Evolutionary conservation across 2,329 filamentous ascomycete species (phyloP).

Genomic region (Sporothrix dimorphospora): DNA sequence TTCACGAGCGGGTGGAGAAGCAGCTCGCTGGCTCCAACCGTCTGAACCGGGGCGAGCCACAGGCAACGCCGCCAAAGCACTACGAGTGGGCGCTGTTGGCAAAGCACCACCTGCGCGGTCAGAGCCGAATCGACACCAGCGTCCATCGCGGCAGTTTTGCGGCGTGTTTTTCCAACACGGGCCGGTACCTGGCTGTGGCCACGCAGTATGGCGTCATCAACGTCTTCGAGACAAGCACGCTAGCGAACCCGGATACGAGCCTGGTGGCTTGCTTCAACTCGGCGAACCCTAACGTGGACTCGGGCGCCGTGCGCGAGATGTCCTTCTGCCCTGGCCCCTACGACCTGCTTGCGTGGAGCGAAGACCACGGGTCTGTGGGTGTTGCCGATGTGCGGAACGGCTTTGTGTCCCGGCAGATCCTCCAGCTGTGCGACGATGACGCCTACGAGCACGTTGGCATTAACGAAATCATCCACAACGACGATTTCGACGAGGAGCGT

Average conservation of each 20-base stretch:
- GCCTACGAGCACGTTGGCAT: constrained; percentile 61
- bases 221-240: constrained; percentile 64
- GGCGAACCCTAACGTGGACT: constrained; percentile 69
- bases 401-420: constrained; percentile 68
- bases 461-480: constrained; percentile 37
- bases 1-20: constrained; percentile 65
- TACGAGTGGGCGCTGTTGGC: constrained; percentile 57
- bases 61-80: constrained; percentile 26
- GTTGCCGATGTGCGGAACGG: constrained; percentile 72
- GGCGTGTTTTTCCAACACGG: constrained; percentile 74
- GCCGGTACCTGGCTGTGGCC: constrained; percentile 72
- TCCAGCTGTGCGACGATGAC: constrained; percentile 62
- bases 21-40: constrained; percentile 31
- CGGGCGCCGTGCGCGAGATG: constrained; percentile 87
- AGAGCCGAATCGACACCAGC: constrained; percentile 56
- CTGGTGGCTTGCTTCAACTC: constrained; percentile 78
- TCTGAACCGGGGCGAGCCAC: constrained; percentile 33
- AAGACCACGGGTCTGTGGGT: constrained; percentile 77
- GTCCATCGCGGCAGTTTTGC: constrained; percentile 73
- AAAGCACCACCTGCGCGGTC: constrained; percentile 61
- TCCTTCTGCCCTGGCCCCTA: constrained; percentile 86
- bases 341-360: constrained; percentile 91
- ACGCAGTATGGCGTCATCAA: constrained; percentile 82
- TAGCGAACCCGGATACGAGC: constrained; percentile 56
- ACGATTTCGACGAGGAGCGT: constrained; percentile 49